Evolutionary conservation across 108 stramenopile species (phyloP).

Genomic region (Nannochloropsis oceanica): DNA sequence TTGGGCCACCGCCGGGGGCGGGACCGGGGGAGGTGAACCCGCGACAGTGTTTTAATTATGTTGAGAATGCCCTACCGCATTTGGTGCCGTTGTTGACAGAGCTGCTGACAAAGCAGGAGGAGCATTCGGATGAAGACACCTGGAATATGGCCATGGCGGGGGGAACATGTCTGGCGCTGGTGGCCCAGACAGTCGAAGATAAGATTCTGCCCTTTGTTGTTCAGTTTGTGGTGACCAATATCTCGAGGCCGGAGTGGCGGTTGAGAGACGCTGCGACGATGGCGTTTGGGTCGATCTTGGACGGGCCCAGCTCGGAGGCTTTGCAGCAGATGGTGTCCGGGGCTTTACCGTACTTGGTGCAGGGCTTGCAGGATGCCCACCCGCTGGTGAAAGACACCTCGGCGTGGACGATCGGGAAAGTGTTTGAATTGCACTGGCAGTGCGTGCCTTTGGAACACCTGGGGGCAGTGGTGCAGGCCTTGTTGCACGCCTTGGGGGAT

Average conservation of each 20-base stretch:
- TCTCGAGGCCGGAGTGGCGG: constrained; percentile 71
- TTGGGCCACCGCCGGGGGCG: neutral
- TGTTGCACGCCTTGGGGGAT: constrained; percentile 51
- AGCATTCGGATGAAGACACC: constrained; percentile 62
- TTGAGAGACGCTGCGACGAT: constrained; percentile 76
- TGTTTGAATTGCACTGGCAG: constrained; percentile 68
- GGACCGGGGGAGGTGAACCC: neutral
- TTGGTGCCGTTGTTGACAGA: constrained; percentile 65
- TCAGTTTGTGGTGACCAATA: constrained; percentile 70
- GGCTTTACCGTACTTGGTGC: constrained; percentile 63
- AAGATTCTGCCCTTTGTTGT: constrained; percentile 56
- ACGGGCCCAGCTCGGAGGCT: constrained; percentile 56
- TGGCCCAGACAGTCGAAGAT: constrained; percentile 66
- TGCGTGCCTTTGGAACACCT: constrained; percentile 59
- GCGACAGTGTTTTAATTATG: constrained; percentile 52
- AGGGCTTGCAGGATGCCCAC: constrained; percentile 48
- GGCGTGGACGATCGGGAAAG: constrained; percentile 69
- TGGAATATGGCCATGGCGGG: constrained; percentile 73
- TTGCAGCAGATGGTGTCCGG: constrained; percentile 62
- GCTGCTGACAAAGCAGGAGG: constrained; percentile 75
- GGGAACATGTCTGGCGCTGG: constrained; percentile 57
- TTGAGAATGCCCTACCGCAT: constrained; percentile 51
- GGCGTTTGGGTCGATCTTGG: constrained; percentile 76
- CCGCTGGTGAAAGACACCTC: constrained; percentile 72
- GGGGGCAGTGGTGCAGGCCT: constrained; percentile 54